Evolutionary conservation across 768 basidiomycete species (phyloP).

Genomic region (Leccinum aurantiacum): DNA sequence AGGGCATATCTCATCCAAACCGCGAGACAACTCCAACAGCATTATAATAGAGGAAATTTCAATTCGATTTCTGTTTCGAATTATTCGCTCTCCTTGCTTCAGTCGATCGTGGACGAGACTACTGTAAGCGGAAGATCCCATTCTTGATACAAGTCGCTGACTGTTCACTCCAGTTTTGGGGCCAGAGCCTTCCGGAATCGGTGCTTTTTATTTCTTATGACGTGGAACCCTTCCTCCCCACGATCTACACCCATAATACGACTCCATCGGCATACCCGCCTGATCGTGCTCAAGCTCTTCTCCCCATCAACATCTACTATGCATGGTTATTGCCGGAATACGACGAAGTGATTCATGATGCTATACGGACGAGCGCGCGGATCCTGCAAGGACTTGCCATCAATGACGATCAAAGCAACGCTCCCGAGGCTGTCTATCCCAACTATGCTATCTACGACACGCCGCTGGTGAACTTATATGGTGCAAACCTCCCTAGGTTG

Average conservation of each 20-base stretch:
- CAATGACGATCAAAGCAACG: constrained; percentile 31
- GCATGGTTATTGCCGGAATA: constrained; percentile 1
- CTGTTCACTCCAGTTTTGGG: constrained; percentile 19
- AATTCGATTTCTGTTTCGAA: background rate
- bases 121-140: background rate
- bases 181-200: background rate
- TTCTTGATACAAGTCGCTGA: background rate
- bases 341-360: constrained; percentile 32
- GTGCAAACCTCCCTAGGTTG: background rate
- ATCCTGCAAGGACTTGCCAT: constrained; percentile 40
- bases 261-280: constrained; percentile 48
- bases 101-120: constrained; percentile 9
- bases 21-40: background rate
- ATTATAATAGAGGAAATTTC: constrained; percentile 3
- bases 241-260: constrained; percentile 37
- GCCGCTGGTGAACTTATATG: background rate
- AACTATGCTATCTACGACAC: background rate
- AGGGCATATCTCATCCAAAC: background rate
- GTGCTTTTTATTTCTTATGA: constrained; percentile 5
- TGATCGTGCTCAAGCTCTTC: constrained; percentile 32
- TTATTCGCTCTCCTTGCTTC: constrained; percentile 11
- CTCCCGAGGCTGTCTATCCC: background rate
- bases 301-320: constrained; percentile 49
- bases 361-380: constrained; percentile 37
- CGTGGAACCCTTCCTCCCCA: constrained; percentile 47